These are phyloP conservation scores for Fusarium chaquense DNA, from an alignment of 2,329 filamentous ascomycete genomes.

Conservation along the genomic window DNA sequence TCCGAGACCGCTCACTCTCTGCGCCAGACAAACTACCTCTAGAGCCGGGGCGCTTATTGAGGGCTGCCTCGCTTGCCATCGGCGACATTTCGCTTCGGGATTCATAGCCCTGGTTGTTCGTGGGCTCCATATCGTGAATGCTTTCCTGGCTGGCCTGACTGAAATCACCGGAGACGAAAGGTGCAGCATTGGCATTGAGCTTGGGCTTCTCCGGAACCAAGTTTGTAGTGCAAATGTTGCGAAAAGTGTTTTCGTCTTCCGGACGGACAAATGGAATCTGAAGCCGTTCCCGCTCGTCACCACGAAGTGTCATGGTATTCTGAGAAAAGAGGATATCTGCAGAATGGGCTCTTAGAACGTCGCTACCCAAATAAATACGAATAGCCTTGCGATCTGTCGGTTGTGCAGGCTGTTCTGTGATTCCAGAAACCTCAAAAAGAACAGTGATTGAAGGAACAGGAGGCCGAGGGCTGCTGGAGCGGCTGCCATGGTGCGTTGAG, in stretches of 20 bases:
- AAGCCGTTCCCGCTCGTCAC: conserved; percentile 86
- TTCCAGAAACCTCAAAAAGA: conserved; percentile 78
- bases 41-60: conserved; percentile 51
- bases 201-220: conserved; percentile 67
- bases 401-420: conserved; percentile 58
- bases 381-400: conserved; percentile 68
- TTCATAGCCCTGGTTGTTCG: conserved; percentile 46
- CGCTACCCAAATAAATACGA: conserved; percentile 90
- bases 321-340: conserved; percentile 93
- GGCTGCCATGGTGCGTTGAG: conserved; percentile 79
- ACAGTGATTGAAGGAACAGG: conserved; percentile 82
- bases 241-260: conserved; percentile 86
- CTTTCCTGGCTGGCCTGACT: conserved; percentile 39
- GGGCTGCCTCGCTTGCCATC: conserved; percentile 51
- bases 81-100: conserved; percentile 52
- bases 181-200: conserved; percentile 65
- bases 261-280: conserved; percentile 93
- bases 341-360: conserved; percentile 85
- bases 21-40: conserved; percentile 55
- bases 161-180: conserved; percentile 56
- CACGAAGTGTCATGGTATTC: conserved; percentile 87
- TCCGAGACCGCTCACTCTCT: conserved; percentile 57
- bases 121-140: conserved; percentile 22
- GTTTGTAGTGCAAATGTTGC: conserved; percentile 75
- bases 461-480: conserved; percentile 76